Conservation (phyloP, 129 eudicot species). For the Centella asiatica region DNA sequence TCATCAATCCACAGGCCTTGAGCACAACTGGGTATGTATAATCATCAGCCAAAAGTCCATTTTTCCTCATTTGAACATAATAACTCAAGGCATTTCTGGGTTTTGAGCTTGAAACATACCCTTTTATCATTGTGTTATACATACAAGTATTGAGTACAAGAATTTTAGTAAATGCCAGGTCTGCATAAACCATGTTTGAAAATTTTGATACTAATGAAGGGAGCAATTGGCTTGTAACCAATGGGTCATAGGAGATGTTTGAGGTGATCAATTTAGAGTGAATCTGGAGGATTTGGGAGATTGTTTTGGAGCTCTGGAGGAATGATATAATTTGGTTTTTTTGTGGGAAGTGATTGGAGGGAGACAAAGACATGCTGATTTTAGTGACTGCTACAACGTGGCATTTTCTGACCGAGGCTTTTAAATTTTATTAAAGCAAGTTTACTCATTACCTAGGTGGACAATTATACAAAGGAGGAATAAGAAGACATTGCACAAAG, state of each 20-base stretch:
- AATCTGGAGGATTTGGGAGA: slow-evolving; percentile 16
- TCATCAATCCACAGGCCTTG: slow-evolving; percentile 31
- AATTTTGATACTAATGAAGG: slow-evolving; percentile 1
- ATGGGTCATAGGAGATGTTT: slow-evolving; percentile 6
- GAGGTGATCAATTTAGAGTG: slow-evolving; percentile 23
- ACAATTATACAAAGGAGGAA: too few relatives aligned
- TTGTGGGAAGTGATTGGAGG: neutral
- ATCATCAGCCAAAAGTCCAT: slow-evolving; percentile 28
- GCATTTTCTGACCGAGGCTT: too few relatives aligned
- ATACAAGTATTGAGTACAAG: slow-evolving; percentile 27
- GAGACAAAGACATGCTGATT: slow-evolving; percentile 1
- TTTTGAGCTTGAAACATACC: slow-evolving; percentile 4
- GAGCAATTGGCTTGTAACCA: slow-evolving; percentile 7
- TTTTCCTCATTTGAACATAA: slow-evolving; percentile 27
- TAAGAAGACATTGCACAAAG: too few relatives aligned
- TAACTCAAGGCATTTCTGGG: neutral
- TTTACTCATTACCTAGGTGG: too few relatives aligned
- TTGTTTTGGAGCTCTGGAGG: slow-evolving; percentile 4
- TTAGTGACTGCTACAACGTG: too few relatives aligned
- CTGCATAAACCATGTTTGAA: slow-evolving; percentile 22
- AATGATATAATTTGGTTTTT: neutral
- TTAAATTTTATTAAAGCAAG: too few relatives aligned
- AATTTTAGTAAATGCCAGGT: slow-evolving; percentile 23
- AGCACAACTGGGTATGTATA: slow-evolving; percentile 39
- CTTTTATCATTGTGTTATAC: slow-evolving; percentile 39